Conservation (phyloP, 2,329 filamentous ascomycete genomes). For the Apiospora aurea region DNA sequence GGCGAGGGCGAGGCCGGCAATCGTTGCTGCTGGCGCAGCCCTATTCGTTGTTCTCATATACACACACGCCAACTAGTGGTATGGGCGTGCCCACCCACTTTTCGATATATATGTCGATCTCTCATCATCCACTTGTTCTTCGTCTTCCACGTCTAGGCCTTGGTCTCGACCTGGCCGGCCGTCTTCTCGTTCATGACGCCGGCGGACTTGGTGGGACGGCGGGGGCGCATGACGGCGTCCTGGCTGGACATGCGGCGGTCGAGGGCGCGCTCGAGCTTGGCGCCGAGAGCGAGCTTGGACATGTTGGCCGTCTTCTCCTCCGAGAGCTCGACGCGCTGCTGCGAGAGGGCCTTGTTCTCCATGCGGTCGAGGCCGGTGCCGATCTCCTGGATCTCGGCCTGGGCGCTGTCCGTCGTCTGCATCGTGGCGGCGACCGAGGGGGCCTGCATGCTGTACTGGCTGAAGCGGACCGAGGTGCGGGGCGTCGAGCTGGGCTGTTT, state of each 20-base stretch:
- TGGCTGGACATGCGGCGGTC: conserved; percentile 86
- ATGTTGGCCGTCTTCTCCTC: conserved; percentile 83
- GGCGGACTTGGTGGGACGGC: conserved; percentile 46
- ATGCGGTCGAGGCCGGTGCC: conserved; percentile 83
- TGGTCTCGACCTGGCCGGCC: conserved; percentile 24
- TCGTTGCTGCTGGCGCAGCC: neutral
- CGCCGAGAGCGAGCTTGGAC: conserved; percentile 85
- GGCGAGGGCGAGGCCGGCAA: neutral
- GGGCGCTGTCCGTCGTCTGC: conserved; percentile 60
- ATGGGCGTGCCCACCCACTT: neutral
- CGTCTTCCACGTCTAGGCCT: conserved; percentile 5
- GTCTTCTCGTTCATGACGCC: conserved; percentile 35
- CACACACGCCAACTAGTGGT: neutral
- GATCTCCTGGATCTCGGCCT: conserved; percentile 71
- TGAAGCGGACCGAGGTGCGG: conserved; percentile 63
- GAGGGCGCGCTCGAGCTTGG: conserved; percentile 88
- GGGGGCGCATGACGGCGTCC: conserved; percentile 81
- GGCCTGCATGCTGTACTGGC: conserved; percentile 64
- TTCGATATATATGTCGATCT: conserved; percentile 14
- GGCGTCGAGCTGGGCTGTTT: conserved; percentile 46
- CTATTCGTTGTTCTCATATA: neutral
- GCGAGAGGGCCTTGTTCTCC: conserved; percentile 84
- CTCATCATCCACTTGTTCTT: neutral
- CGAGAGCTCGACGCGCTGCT: conserved; percentile 81
- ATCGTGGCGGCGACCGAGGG: conserved; percentile 65